Evolutionary conservation across 176 grass and related monocot species (phyloP), one percentile per base, ranked within the genome.

Genomic region (Pontederia crassipes): DNA sequence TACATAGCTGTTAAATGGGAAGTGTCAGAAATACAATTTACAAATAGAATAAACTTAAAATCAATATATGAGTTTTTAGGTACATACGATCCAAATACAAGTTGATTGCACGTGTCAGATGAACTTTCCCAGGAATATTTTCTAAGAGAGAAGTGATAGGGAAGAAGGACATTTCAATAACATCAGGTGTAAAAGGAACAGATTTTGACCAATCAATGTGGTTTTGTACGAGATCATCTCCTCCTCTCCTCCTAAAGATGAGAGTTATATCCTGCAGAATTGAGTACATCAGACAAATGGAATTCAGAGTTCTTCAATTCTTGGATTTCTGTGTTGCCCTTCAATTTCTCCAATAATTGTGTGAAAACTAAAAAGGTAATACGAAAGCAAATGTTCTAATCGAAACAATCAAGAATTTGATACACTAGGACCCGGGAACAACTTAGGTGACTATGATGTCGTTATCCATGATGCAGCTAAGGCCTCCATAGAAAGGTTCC

Each of bases 191-290:
- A 57, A 63, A 66, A 50, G 28, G 48, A 54, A 89, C 45, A 20
- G 85, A 81, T 64, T 55, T 76, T 64, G 73, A 66, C 85, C 85
- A 89, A 5, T 77, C 62, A 4, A 58, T 67, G 20, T 89, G 77
- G 48, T 54, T 80, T 74, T 84, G 85, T 46, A 89, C 75, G 57
- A 89, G 61, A 75, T 89, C 81, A 52, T 89, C 65, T 11, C 85
- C 81, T 62, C 85, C 85, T 48, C 77, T 89, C 65, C 85, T 84
- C 48, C 77, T 75, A 69, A 89, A 89, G 70, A 89, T 89, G n/a
- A 89, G 70, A 59, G 81, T 84, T n/a, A 84, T 70, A 81, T 89
- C 85, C 85, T 89, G 80, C 76, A 84, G 17, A n/a, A 76, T 11
- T 17, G 32, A 72, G 59, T 53, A 20, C 64, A 54, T 64, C 32